A percentile compares a stretch with the other conserved stretches of the same genome.
Conservation (phyloP, 441 rosid genomes). For the Hypseocharis bilobata region DNA sequence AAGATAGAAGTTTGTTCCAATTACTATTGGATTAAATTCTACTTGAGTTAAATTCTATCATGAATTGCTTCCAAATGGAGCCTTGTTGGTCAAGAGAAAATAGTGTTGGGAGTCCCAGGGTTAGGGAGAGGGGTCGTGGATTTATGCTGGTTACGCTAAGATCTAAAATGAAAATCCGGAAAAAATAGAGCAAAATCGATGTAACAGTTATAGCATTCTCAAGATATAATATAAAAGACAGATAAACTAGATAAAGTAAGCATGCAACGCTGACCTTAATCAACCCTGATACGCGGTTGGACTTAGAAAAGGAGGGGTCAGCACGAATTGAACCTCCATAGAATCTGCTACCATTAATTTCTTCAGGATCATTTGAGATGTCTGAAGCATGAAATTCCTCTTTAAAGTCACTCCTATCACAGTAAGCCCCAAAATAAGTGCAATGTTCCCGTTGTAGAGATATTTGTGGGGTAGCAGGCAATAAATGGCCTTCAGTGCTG, state of each 20-base stretch:
- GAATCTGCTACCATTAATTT: conserved; percentile 33
- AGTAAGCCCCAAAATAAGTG: conserved; percentile 73
- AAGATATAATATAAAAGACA: no score
- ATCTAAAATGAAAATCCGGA: no score
- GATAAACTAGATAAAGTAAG: not conserved
- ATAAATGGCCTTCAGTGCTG: conserved; percentile 84
- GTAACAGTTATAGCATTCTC: no score
- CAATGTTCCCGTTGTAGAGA: conserved; percentile 76
- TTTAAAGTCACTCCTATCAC: conserved; percentile 38
- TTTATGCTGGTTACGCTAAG: no score
- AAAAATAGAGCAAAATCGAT: no score
- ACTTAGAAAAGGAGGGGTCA: conserved; percentile 34
- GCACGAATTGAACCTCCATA: conserved; percentile 27
- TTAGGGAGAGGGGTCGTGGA: no score
- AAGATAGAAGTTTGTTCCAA: no score
- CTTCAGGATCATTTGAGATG: conserved; percentile 29
- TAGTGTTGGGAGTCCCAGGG: no score
- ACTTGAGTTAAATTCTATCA: no score
- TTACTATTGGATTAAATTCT: no score
- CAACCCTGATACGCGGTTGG: conserved; percentile 47
- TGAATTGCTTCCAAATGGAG: no score
- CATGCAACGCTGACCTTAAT: conserved; percentile 51
- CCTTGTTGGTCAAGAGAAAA: no score
- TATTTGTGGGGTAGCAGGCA: conserved; percentile 83
- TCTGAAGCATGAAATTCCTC: conserved; percentile 30